A percentile compares a stretch with the other conserved stretches of the same genome.
Conservation (phyloP, 768 basidiomycete species). For the Tylopilus balloui region DNA sequence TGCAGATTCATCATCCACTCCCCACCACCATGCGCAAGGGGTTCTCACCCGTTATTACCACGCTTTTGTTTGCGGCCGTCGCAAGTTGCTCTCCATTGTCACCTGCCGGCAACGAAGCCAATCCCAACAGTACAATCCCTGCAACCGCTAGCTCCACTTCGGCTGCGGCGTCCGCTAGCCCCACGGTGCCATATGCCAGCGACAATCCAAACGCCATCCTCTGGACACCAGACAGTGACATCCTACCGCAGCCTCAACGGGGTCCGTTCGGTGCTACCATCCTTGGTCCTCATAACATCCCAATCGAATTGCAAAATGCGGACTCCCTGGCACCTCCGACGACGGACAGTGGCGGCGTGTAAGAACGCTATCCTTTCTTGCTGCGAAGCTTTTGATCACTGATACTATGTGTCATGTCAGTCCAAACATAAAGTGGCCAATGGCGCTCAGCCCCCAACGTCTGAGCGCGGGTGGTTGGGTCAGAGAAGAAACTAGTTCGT, state of each 20-base stretch:
- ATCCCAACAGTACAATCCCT: no score
- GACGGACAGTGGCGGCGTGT: conserved; percentile 54
- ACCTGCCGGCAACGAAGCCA: neutral
- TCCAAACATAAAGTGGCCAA: conserved; percentile 55
- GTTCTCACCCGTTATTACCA: neutral
- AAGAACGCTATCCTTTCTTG: conserved; percentile 8
- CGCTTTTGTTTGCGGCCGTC: conserved; percentile 4
- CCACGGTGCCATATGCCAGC: conserved; percentile 40
- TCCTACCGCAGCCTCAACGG: conserved; percentile 38
- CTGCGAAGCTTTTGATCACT: neutral
- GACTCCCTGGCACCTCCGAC: conserved; percentile 55
- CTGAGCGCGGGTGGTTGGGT: conserved; percentile 55
- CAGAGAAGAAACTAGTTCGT: conserved; percentile 49
- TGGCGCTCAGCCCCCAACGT: no score
- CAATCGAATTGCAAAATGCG: conserved; percentile 50
- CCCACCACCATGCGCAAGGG: conserved; percentile 3
- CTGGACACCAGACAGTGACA: conserved; percentile 30
- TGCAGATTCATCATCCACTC: neutral
- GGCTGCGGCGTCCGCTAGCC: conserved; percentile 28
- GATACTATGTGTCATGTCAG: conserved; percentile 10
- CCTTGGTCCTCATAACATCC: conserved; percentile 53
- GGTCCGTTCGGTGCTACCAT: conserved; percentile 40
- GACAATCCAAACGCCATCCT: conserved; percentile 41
- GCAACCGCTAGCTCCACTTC: conserved; percentile 2
- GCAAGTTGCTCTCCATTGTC: neutral